These are phyloP conservation scores for Penicillium crystallinum DNA, from an alignment of 495 filamentous ascomycete species.

Conservation along the genomic window DNA sequence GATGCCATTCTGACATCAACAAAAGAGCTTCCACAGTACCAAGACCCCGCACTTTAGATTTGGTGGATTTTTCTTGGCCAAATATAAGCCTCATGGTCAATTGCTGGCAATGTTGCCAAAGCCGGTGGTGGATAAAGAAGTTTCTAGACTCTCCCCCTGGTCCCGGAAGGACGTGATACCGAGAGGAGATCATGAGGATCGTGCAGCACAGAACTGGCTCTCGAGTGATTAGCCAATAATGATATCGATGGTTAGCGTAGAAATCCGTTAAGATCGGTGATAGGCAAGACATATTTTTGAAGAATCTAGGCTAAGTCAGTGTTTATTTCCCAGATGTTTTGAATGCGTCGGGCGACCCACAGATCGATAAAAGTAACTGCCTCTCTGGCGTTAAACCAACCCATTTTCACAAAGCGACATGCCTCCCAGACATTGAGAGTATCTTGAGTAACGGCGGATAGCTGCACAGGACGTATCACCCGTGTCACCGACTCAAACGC, in stretches of 20 bases:
- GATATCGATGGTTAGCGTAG: conserved; percentile 43
- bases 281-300: conserved; percentile 46
- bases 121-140: conserved; percentile 50
- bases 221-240: conserved; percentile 39
- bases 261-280: conserved; percentile 51
- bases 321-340: not conserved
- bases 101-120: conserved; percentile 52
- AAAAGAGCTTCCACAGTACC: conserved; percentile 50
- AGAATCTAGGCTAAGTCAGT: conserved; percentile 45
- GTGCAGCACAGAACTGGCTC: conserved; percentile 48
- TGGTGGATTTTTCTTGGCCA: conserved; percentile 45
- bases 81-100: conserved; percentile 47
- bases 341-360: conserved; percentile 35
- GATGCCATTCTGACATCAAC: conserved; percentile 54
- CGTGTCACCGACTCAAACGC: conserved; percentile 17
- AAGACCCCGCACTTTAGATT: conserved; percentile 41
- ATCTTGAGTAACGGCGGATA: conserved; percentile 27
- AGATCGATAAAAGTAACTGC: conserved; percentile 45
- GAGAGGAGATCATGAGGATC: conserved; percentile 51
- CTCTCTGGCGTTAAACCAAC: conserved; percentile 49
- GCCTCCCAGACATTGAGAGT: conserved; percentile 45
- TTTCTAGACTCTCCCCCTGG: conserved; percentile 47
- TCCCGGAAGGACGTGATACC: conserved; percentile 48
- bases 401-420: conserved; percentile 50
- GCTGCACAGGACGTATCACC: conserved; percentile 23